Evolutionary conservation across 2,329 filamentous ascomycete species (phyloP).

Genomic region (Alternaria brassicae): DNA sequence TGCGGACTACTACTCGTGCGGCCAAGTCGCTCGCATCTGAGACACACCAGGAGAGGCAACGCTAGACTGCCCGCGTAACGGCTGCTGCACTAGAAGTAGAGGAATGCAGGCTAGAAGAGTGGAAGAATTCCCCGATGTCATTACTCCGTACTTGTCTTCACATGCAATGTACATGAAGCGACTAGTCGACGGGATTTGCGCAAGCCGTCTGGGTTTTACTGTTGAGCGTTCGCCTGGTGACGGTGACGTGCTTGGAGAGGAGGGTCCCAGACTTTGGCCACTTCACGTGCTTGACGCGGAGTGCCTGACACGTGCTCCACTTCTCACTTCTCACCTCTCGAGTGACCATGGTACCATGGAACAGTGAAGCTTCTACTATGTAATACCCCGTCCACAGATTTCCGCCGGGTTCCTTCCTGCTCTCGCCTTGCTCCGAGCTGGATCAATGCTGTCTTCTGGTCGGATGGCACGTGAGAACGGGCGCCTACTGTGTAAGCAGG

Average conservation of each 20-base stretch:
- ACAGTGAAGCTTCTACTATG: neutral
- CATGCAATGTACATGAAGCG: neutral
- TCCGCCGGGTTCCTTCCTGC: neutral
- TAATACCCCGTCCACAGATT: neutral
- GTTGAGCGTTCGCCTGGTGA: neutral
- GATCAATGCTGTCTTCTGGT: neutral
- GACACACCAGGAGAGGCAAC: conserved; percentile 8
- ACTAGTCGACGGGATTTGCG: neutral
- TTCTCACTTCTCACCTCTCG: neutral
- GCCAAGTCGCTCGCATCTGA: conserved; percentile 13
- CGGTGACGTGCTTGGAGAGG: neutral
- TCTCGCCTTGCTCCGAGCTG: neutral
- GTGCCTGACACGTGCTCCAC: neutral
- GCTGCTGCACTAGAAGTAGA: conserved; percentile 14
- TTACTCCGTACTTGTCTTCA: neutral
- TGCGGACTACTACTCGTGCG: conserved; percentile 15
- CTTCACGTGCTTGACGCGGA: neutral
- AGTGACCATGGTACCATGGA: neutral
- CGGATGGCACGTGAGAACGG: conserved; percentile 8
- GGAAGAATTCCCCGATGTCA: conserved; percentile 1
- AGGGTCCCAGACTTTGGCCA: neutral
- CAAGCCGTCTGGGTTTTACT: conserved; percentile 1
- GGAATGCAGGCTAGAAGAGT: conserved; percentile 2
- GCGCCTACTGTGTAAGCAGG: conserved; percentile 4
- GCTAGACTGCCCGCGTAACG: conserved; percentile 11